These are phyloP conservation scores for Lactarius quietus DNA, from an alignment of 768 basidiomycete species.

Conservation along the genomic window DNA sequence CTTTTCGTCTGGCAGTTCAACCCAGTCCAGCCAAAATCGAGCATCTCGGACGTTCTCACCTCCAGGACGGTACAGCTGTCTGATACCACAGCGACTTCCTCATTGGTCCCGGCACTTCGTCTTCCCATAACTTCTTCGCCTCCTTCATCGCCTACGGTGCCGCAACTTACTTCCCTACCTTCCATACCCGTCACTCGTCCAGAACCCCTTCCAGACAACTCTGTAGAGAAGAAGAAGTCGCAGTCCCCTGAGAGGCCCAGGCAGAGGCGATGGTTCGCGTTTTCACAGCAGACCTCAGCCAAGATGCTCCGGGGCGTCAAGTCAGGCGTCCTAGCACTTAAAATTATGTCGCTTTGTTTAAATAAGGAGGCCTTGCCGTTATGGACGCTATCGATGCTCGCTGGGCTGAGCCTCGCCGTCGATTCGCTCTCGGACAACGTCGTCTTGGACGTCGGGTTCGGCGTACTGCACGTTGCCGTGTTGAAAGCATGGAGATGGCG, in stretches of 20 bases:
- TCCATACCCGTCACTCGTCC: background rate
- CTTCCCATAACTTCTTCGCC: background rate
- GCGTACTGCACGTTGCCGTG: constrained; percentile 37
- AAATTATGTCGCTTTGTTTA: constrained; percentile 30
- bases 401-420: constrained; percentile 40
- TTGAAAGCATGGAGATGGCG: constrained; percentile 6
- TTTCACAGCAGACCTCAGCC: background rate
- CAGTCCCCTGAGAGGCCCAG: background rate
- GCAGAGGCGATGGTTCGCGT: constrained; percentile 2
- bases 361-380: constrained; percentile 27
- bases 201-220: background rate
- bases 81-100: constrained; percentile 17
- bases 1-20: constrained; percentile 6
- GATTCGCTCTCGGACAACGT: constrained; percentile 47
- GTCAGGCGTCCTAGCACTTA: constrained; percentile 29
- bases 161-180: constrained; percentile 24
- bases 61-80: constrained; percentile 12
- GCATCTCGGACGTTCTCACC: constrained; percentile 15
- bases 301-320: constrained; percentile 13
- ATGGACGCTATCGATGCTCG: constrained; percentile 31
- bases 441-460: constrained; percentile 38
- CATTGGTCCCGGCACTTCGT: constrained; percentile 21
- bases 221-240: background rate
- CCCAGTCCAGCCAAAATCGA: constrained; percentile 16
- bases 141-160: constrained; percentile 5